Percentiles rank a stretch among this genome's conserved stretches.
These are phyloP conservation scores for Tardiomyces blankii DNA, from an alignment of 1,139 yeast species.

Conservation along the genomic window DNA sequence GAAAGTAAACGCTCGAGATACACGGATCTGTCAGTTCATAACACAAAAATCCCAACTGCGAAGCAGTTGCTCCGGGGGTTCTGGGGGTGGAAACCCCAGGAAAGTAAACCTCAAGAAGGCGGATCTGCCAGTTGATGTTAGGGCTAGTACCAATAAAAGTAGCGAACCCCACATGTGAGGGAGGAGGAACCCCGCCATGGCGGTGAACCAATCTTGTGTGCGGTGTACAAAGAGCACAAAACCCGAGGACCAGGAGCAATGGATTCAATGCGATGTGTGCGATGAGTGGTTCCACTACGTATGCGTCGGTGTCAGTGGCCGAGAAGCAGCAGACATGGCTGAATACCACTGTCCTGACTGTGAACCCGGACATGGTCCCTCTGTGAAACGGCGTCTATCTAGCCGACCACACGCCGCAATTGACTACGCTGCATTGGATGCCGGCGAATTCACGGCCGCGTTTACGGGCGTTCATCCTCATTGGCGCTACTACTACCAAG, in stretches of 20 bases:
- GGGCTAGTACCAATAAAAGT: too few species aligned
- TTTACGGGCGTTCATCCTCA: slow-evolving; percentile 7
- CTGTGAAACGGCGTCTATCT: slow-evolving; percentile 44
- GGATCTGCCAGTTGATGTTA: too few species aligned
- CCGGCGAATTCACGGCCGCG: slow-evolving; percentile 48
- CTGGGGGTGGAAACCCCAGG: too few species aligned
- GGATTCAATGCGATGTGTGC: slow-evolving; percentile 60
- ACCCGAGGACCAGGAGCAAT: slow-evolving; percentile 14
- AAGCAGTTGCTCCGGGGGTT: too few species aligned
- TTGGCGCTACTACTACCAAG: neutral
- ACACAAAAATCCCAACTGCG: too few species aligned
- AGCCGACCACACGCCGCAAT: slow-evolving; percentile 42
- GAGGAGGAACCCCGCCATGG: too few species aligned
- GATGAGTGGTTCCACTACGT: slow-evolving; percentile 48
- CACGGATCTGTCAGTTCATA: too few species aligned
- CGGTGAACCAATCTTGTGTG: too few species aligned
- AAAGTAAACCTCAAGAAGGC: too few species aligned
- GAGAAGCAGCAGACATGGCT: slow-evolving; percentile 32
- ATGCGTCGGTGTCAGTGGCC: slow-evolving; percentile 29
- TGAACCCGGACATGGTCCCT: slow-evolving; percentile 37
- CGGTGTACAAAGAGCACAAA: too few species aligned
- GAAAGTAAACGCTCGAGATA: too few species aligned
- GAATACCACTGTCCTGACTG: slow-evolving; percentile 50
- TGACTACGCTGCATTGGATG: slow-evolving; percentile 73
- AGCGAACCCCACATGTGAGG: too few species aligned